Percentiles rank a stretch among this genome's conserved stretches.
Conservation (phyloP, 495 filamentous ascomycete species). For the Viridothelium virens region DNA sequence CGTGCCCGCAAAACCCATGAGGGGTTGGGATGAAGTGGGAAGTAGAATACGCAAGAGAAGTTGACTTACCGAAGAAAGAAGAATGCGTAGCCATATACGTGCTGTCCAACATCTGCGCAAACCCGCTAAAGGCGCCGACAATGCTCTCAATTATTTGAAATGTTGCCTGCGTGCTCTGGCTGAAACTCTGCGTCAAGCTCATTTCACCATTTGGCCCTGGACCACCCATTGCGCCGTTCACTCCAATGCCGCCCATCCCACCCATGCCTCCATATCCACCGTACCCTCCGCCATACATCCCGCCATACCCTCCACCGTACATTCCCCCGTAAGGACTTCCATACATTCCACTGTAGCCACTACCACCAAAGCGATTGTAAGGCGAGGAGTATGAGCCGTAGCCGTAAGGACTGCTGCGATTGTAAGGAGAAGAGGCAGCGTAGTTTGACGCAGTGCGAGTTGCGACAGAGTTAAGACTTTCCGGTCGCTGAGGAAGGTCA, state of each 20-base stretch:
- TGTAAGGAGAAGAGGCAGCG: conserved; percentile 19
- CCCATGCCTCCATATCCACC: conserved; percentile 42
- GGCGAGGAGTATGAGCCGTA: conserved; percentile 53
- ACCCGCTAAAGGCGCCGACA: conserved; percentile 95
- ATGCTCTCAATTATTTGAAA: conserved; percentile 99
- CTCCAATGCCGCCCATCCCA: conserved; percentile 43
- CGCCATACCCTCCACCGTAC: conserved; percentile 36
- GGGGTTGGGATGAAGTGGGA: conserved; percentile 16
- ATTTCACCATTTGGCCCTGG: conserved; percentile 61
- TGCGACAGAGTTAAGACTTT: conserved; percentile 64
- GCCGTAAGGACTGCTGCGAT: conserved; percentile 23
- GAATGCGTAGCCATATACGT: conserved; percentile 99
- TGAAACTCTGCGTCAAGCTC: conserved; percentile 84
- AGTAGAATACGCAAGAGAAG: background rate
- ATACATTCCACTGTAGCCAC: conserved; percentile 48
- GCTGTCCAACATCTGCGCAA: conserved; percentile 98
- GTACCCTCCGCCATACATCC: conserved; percentile 31
- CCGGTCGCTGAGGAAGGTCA: conserved; percentile 71
- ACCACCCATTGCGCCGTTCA: conserved; percentile 51
- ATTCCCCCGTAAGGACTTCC: conserved; percentile 62
- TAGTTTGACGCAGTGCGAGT: conserved; percentile 70
- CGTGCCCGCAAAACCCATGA: background rate
- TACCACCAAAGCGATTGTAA: conserved; percentile 56
- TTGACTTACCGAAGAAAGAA: conserved; percentile 82
- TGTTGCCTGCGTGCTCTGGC: conserved; percentile 87